These are phyloP conservation scores for Aspergillus ochraceoroseus DNA, from an alignment of 2,329 filamentous ascomycete species.

Conservation along the genomic window DNA sequence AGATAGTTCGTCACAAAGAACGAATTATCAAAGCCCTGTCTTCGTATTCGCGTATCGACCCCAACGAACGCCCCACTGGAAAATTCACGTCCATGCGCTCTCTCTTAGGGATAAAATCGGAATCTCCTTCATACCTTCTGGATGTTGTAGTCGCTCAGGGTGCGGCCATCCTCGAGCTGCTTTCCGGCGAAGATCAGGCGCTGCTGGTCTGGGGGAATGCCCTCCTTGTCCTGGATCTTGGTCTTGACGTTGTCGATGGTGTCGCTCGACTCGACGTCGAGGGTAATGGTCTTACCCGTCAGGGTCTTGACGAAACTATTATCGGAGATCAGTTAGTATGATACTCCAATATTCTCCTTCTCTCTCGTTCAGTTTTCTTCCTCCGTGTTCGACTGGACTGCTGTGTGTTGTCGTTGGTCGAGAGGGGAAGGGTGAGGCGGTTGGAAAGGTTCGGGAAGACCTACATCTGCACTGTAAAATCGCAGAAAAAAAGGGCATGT, in stretches of 20 bases:
- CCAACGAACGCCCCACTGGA: too few relatives aligned
- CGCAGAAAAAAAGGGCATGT: conserved; percentile 40
- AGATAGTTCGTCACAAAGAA: too few relatives aligned
- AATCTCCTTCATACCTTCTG: conserved; percentile 69
- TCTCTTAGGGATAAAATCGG: too few relatives aligned
- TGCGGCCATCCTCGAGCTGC: conserved; percentile 98
- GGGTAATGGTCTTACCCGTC: conserved; percentile 99
- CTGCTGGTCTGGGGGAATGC: conserved; percentile 96
- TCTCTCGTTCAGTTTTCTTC: too few relatives aligned
- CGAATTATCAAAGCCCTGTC: too few relatives aligned
- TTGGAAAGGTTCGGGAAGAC: conserved; percentile 39
- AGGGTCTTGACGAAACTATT: conserved; percentile 99
- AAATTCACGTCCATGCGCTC: background rate
- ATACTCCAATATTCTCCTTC: too few relatives aligned
- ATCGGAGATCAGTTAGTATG: conserved; percentile 25
- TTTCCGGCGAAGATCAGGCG: conserved; percentile 98
- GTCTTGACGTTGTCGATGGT: conserved; percentile 99
- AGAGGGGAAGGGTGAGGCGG: conserved; percentile 4
- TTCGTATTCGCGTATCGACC: too few relatives aligned
- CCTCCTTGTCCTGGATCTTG: conserved; percentile 99
- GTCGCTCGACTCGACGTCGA: conserved; percentile 98
- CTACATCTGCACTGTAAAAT: conserved; percentile 80
- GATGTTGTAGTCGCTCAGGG: conserved; percentile 97
- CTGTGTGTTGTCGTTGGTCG: conserved; percentile 3
- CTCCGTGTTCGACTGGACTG: conserved; percentile 10